Evolutionary conservation across 1,284 basidiomycete species (phyloP).

Genomic region (Ustilago vetiveriae): DNA sequence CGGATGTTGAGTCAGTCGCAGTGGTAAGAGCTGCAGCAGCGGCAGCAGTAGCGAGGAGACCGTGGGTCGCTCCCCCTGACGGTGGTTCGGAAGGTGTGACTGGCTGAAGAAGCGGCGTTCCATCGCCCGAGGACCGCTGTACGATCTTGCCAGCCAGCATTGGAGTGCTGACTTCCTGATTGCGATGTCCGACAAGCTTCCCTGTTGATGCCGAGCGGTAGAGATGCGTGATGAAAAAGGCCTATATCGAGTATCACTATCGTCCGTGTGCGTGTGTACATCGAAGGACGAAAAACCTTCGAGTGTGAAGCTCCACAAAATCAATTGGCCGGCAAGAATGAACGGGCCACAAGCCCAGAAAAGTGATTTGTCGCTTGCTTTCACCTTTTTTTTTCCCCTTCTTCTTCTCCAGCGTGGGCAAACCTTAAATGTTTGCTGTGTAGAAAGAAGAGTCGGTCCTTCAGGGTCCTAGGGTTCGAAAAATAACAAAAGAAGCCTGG

Average conservation of each 20-base stretch:
- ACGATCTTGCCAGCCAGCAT: slow-evolving; percentile 44
- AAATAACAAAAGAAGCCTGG: neutral
- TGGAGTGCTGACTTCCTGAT: neutral
- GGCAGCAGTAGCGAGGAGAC: slow-evolving; percentile 26
- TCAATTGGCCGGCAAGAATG: no score
- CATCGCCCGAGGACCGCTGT: slow-evolving; percentile 36
- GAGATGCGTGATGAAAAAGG: no score
- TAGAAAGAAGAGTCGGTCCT: neutral
- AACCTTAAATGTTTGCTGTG: no score
- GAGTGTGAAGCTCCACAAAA: neutral
- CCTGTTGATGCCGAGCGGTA: neutral
- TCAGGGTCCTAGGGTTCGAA: slow-evolving; percentile 2
- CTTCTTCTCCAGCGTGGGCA: no score
- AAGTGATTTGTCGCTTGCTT: no score
- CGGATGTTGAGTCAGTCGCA: neutral
- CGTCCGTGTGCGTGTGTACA: no score
- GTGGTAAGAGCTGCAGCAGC: slow-evolving; percentile 16
- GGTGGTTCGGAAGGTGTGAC: slow-evolving; percentile 22
- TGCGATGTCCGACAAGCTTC: neutral
- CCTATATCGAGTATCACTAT: no score
- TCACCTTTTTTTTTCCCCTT: neutral
- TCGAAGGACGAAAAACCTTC: neutral
- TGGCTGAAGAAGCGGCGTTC: slow-evolving; percentile 42
- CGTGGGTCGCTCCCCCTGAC: slow-evolving; percentile 7
- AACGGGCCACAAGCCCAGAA: slow-evolving; percentile 5